Evolutionary conservation across 257 asterid genomes (phyloP).

Genomic region (Knoxia roxburghii): DNA sequence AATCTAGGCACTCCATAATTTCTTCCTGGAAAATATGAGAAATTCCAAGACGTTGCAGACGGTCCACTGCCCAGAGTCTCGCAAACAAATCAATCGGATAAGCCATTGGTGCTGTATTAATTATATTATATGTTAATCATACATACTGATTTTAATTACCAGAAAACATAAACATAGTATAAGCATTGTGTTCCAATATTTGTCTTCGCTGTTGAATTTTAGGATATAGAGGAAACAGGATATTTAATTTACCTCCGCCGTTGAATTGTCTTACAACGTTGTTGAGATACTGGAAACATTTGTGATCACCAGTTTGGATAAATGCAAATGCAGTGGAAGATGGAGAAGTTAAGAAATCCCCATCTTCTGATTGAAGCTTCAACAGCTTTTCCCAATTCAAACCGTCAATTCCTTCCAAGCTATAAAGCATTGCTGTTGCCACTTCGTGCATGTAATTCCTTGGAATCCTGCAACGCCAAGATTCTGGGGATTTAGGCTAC

Average conservation of each 20-base stretch:
- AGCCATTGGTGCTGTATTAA: conserved; percentile 41
- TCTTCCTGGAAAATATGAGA: conserved; percentile 37
- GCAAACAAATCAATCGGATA: conserved; percentile 48
- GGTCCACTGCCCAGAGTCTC: conserved; percentile 51
- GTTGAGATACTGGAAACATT: conserved; percentile 30
- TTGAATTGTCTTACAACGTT: conserved; percentile 24
- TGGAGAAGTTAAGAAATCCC: conserved; percentile 55
- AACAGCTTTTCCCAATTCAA: conserved; percentile 48
- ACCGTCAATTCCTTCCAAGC: conserved; percentile 42
- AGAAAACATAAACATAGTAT: too few species aligned
- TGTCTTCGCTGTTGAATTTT: too few species aligned
- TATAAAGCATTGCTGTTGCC: conserved; percentile 34
- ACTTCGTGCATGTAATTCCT: conserved; percentile 35
- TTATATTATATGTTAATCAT: too few species aligned
- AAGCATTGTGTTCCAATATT: too few species aligned
- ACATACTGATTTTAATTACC: too few species aligned
- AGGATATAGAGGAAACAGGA: too few species aligned
- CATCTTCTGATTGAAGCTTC: conserved; percentile 36
- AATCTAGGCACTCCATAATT: conserved; percentile 27
- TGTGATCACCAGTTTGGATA: conserved; percentile 39
- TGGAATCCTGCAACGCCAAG: conserved; percentile 30
- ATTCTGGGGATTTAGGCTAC: neutral
- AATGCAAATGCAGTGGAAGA: conserved; percentile 53
- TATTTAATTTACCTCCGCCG: conserved; percentile 43
- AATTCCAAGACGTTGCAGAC: conserved; percentile 53